Base-by-base conservation (phyloP, 805 yeast species). In the Ogataea minuta region DNA sequence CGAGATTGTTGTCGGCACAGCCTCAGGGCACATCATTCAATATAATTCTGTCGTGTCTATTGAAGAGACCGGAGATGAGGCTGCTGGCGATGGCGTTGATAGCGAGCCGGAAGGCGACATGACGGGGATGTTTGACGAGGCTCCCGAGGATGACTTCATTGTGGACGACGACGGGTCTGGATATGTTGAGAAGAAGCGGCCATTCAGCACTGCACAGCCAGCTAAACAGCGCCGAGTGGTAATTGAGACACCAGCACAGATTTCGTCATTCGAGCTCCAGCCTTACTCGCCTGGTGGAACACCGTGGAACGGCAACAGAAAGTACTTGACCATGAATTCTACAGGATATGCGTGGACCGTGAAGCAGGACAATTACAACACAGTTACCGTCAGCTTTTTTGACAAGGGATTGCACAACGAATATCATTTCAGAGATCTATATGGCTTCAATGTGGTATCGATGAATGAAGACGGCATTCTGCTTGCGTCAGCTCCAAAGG, bases 231-330 rank as follows among this genome's bases (percentile, higher is more conserved):
- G 43, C 21, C 31, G 36, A 26, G 29, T 38, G 11, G 45, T 34
- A 14, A 44, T 28, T 15, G 41, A 23, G 15, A 21, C 32, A 9
- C 28, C 41, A 16, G 17, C 34, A 13, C 25, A 36, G 11, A 9
- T 34, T 30, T 39, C 50, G 4, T 44, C 36, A 27, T 66, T 64
- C 34, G 66, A 64, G 7, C 53, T 79, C 20, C 67, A 64, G 31
- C 90, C 96, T 0, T 83, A 79, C 50, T 87, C 95, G 3, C 84
- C 87, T 1, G 98, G 98, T 1, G 76, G 84, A 6, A 91, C 98
- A 0, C 95, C 96, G 0, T 89, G 90, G 83, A 62, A 63, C 23
- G 64, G 66, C 36, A 68, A 78, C 36, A 75, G 91, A 60, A 70
- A 96, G 38, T 90, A 88, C 53, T 63, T 91, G 28, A 78, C 88